phyloP scores from a whole-genome alignment of 148 eudicot genomes.

The Bassia scoparia region DNA sequence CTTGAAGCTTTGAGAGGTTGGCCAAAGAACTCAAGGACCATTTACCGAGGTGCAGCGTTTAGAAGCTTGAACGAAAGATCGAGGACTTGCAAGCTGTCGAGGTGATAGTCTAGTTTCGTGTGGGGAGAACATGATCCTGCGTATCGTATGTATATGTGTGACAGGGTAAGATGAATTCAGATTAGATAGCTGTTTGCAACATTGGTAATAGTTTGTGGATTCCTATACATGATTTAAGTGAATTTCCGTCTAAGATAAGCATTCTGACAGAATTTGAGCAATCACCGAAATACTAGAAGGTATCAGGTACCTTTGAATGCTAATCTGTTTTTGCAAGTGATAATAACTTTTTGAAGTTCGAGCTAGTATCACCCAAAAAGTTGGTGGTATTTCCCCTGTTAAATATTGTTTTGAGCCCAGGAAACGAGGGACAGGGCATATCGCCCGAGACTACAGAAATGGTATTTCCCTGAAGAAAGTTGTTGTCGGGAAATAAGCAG shows the following conservation, averaged over 20 bases:
- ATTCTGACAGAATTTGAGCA: conserved; percentile 31
- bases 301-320: conserved; percentile 47
- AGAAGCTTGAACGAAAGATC: conserved; percentile 43
- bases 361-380: conserved; percentile 32
- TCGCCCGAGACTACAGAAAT: conserved; percentile 30
- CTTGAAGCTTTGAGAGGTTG: not conserved
- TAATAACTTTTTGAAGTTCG: conserved; percentile 44
- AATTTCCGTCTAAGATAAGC: conserved; percentile 40
- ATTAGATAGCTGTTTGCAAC: conserved; percentile 34
- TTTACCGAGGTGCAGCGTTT: conserved; percentile 29
- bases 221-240: conserved; percentile 44
- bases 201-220: conserved; percentile 37
- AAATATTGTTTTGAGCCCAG: conserved; percentile 47
- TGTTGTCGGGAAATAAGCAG: conserved; percentile 32
- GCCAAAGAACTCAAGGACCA: not conserved
- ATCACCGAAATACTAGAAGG: conserved; percentile 43
- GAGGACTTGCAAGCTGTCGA: conserved; percentile 33
- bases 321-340: conserved; percentile 43
- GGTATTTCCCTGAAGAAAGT: conserved; percentile 48
- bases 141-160: conserved; percentile 45
- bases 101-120: conserved; percentile 39
- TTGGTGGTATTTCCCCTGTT: conserved; percentile 40
- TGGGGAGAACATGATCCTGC: conserved; percentile 54
- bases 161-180: conserved; percentile 25
- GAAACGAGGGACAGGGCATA: conserved; percentile 44